Evolutionary conservation across 2,329 filamentous ascomycete species (phyloP).

Genomic region (Chaetomium globosum): DNA sequence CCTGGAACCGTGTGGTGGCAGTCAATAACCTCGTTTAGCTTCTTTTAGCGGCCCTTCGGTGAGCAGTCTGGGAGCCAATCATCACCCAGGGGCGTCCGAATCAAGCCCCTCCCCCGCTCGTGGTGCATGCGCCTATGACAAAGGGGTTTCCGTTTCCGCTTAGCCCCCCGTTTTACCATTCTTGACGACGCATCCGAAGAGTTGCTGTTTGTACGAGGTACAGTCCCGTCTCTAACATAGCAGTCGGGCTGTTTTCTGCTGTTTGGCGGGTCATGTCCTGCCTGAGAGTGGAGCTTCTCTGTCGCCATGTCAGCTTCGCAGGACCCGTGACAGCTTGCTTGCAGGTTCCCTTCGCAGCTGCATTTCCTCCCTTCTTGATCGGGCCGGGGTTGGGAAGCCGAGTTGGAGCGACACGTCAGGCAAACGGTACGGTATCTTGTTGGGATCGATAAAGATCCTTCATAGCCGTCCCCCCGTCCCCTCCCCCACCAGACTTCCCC

Average conservation of each 20-base stretch:
- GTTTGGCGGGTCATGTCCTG: conserved; percentile 18
- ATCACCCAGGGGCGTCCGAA: not conserved
- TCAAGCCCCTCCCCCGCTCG: conserved; percentile 23
- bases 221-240: conserved; percentile 8
- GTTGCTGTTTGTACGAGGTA: not conserved
- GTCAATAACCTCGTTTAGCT: conserved; percentile 16
- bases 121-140: conserved; percentile 26
- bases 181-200: conserved; percentile 18
- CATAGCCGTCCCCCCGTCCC: not conserved
- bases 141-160: conserved; percentile 28
- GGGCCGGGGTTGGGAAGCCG: conserved; percentile 4
- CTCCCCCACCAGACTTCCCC: not conserved
- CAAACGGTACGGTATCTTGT: conserved; percentile 2
- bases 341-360: conserved; percentile 26
- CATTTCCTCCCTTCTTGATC: not conserved
- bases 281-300: conserved; percentile 21
- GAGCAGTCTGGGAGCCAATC: conserved; percentile 12
- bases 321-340: conserved; percentile 28
- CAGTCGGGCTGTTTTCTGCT: conserved; percentile 15
- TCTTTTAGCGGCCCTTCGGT: conserved; percentile 8
- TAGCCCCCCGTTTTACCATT: conserved; percentile 28
- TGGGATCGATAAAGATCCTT: not conserved
- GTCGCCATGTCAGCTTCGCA: conserved; percentile 16
- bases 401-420: not conserved
- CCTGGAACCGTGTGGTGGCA: not conserved